Evolutionary conservation across 306 rosid species (phyloP), one percentile per base, ranked within the genome.

Genomic region (Geum urbanum): DNA sequence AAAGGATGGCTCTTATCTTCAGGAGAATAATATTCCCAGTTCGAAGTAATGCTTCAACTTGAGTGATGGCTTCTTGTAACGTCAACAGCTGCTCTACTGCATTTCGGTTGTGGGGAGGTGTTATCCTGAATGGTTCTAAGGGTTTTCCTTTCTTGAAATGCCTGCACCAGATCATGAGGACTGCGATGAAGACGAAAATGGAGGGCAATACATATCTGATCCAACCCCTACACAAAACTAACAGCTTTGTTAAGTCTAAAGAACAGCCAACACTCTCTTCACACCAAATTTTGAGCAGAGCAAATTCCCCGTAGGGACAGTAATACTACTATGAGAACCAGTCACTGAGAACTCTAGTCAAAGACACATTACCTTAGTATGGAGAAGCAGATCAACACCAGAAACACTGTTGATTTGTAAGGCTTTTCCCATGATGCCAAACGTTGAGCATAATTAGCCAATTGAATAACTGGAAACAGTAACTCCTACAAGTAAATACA

Each of bases 41-140:
- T 84, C 91, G 97, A 80, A 90, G 84, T 32, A 80, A 49, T 16
- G 96, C 77, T 72, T 92, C 98, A 27, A 84, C 79, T 78, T 86
- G 96, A 56, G 88, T 63, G 76, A 92, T 88, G 77, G 84, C 90
- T 74, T 92, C 97, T 79, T 92, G 98, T 76, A 92, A 74, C 22
- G 90, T 83, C 74, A 92, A 78, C 39, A 92, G 81, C 83, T 90
- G 97, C 82, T 92, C 98, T 51, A 92, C 96, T 27, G 96, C 81
- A 84, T 88, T 90, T 76, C 85, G 84, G 78, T 80, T 84, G 40
- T 87, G 89, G 12, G 98, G 96, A 72, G 88, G 44, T 16, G 77
- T 88, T 62, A 90, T 84, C 81, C 49, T 78, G 80, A 88, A 88
- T 70, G 91, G 85, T 70, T 88, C 85, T 74, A 88, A 69, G 35